Evolutionary conservation across 345 rosid species (phyloP), one percentile per base, ranked within the genome.

Genomic region (Eucalyptus cloeziana): DNA sequence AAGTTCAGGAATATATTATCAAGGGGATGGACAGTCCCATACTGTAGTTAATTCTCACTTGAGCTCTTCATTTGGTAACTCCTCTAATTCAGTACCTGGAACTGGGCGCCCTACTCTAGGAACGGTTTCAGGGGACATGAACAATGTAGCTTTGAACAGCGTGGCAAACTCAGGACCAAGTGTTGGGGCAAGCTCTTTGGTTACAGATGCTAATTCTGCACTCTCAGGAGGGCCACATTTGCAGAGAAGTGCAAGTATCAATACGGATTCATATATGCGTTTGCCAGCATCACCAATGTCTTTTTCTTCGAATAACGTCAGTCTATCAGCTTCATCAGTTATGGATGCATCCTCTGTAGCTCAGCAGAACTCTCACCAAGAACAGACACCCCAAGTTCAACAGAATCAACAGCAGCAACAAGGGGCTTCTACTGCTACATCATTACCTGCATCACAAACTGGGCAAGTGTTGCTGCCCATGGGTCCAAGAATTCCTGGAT

Each of bases 271-370:
- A 2, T 96, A 96, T 87, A 94, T 97, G 97, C 98, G 99, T 88
- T 93, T 97, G 90, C 99, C 99, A 7, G 98, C 99, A 8, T 98
- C 99, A 0, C 99, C 99, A 24, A 92, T 98, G 97, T 97, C 99
- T 0, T 98, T 96, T 91, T 91, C 99, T 49, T 98, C 99, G n/a
- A 97, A 97, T 91, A 97, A 97, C 88, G 93, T 97, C 60, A 96
- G 96, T 87, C 91, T 97, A 88, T 97, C 99, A 8, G 99, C 99
- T 33, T 95, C 98, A 22, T 97, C 99, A 11, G 93, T 94, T 86
- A 94, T 94, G 76, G 99, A 98, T 87, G 99, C 98, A 54, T 96
- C 99, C 40, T 95, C 96, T 43, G 93, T 93, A 45, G 97, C 93
- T 89, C 99, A 96, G 90, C 95, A 95, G 88, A 93, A 90, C 47